Conservation (phyloP, 2,329 filamentous ascomycete genomes). For the Fusarium sp. region DNA sequence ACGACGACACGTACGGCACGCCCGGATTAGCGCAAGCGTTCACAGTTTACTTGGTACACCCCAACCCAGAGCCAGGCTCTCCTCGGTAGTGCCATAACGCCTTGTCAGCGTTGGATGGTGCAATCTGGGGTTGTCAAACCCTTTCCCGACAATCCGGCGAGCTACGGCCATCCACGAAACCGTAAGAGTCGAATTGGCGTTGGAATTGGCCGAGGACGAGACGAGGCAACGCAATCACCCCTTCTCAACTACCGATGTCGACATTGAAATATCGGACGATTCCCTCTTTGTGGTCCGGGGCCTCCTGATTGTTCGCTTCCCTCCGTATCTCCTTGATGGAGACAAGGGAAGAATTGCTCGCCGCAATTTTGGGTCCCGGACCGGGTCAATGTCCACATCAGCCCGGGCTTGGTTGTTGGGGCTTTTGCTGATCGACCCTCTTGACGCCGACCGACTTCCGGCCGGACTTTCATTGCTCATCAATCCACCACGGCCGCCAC, state of each 20-base stretch:
- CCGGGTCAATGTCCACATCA: slow-evolving; percentile 13
- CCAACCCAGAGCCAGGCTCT: slow-evolving; percentile 15
- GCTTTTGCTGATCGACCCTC: slow-evolving; percentile 20
- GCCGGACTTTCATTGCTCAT: slow-evolving; percentile 15
- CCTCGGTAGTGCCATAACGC: slow-evolving; percentile 40
- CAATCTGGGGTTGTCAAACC: slow-evolving; percentile 41
- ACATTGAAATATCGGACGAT: slow-evolving; percentile 40
- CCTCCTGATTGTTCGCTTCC: neutral
- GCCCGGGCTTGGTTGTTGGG: slow-evolving; percentile 13
- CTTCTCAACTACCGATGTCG: slow-evolving; percentile 40
- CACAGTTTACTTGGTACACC: slow-evolving; percentile 26
- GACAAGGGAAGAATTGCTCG: neutral
- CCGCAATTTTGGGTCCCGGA: slow-evolving; percentile 10
- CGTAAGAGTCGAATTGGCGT: slow-evolving; percentile 4
- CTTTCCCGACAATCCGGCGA: slow-evolving; percentile 30
- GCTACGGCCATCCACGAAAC: neutral
- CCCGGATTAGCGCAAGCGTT: slow-evolving; percentile 14
- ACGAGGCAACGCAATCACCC: slow-evolving; percentile 28
- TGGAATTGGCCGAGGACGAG: neutral
- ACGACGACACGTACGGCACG: neutral
- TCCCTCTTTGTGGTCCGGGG: neutral
- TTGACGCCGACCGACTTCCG: slow-evolving; percentile 30
- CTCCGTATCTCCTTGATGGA: neutral
- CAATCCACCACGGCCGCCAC: slow-evolving; percentile 29
- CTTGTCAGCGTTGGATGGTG: slow-evolving; percentile 44